A percentile compares a stretch with the other conserved stretches of the same genome.
Conservation (phyloP, 1,284 basidiomycete genomes). For the Garcileccinum viscosum region DNA sequence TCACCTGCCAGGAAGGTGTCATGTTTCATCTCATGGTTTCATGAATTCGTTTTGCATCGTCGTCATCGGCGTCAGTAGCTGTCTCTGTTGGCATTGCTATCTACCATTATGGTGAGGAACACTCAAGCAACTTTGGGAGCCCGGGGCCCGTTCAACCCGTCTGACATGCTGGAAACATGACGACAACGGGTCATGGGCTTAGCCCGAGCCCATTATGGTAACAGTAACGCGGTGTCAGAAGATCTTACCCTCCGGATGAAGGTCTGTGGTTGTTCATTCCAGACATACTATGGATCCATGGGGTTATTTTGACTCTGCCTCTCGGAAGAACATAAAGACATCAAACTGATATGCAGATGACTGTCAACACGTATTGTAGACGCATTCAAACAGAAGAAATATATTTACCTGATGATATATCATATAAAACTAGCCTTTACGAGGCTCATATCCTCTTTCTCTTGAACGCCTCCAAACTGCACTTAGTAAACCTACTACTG, state of each 20-base stretch:
- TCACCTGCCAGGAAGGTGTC: neutral
- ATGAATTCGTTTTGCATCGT: neutral
- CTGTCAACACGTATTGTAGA: neutral
- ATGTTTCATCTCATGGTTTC: neutral
- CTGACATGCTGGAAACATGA: neutral
- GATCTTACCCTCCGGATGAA: neutral
- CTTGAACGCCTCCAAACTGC: constrained; percentile 29
- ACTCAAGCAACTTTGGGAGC: too few relatives aligned
- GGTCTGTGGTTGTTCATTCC: neutral
- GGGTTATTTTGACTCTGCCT: neutral
- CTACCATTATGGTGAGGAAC: neutral
- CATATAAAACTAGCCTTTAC: neutral
- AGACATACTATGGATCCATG: neutral
- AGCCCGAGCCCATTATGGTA: neutral
- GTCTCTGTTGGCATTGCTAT: neutral
- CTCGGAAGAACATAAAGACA: neutral
- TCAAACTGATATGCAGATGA: neutral
- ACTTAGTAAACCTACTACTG: constrained; percentile 64
- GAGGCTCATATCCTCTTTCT: constrained; percentile 9
- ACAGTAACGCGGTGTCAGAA: too few relatives aligned
- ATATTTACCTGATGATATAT: constrained; percentile 1
- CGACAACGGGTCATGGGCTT: neutral
- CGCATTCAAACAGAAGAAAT: neutral
- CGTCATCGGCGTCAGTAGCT: neutral
- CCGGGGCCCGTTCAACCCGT: too few relatives aligned